A percentile compares a stretch with the other conserved stretches of the same genome.
Evolutionary conservation across 192 early-diverging fungal species (phyloP).

Genomic region (Coemansia sp.): DNA sequence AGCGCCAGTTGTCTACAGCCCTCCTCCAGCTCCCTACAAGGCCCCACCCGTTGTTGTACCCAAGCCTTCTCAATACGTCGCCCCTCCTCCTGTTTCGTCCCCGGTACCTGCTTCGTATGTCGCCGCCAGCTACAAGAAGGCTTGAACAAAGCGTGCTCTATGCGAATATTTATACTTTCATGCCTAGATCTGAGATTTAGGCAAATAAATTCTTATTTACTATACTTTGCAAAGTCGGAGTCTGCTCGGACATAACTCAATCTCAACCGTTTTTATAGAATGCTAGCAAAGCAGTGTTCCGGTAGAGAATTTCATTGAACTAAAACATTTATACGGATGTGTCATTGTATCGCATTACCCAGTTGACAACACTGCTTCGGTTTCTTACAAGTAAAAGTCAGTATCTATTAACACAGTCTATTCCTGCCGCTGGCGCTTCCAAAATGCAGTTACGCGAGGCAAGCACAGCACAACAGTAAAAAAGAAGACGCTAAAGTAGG

Average conservation of each 20-base stretch:
- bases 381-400: no score
- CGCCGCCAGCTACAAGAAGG: not conserved
- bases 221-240: not conserved
- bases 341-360: no score
- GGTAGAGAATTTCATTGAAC: no score
- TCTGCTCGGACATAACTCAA: no score
- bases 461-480: slow-evolving; percentile 33
- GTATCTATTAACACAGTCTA: not conserved
- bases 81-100: not conserved
- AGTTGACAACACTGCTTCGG: not conserved
- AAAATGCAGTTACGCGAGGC: slow-evolving; percentile 15
- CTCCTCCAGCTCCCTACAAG: slow-evolving; percentile 18
- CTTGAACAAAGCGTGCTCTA: not conserved
- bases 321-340: no score
- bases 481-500: slow-evolving; percentile 32
- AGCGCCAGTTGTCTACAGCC: slow-evolving; percentile 1
- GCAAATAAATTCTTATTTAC: not conserved
- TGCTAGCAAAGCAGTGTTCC: no score
- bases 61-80: slow-evolving; percentile 3
- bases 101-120: slow-evolving; percentile 10
- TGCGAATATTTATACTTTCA: not conserved
- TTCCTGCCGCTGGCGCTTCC: slow-evolving; percentile 8
- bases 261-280: no score
- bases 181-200: not conserved
- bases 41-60: not conserved